These are phyloP conservation scores for Cercospora zeae-maydis DNA, from an alignment of 2,329 filamentous ascomycete genomes.

Conservation along the genomic window DNA sequence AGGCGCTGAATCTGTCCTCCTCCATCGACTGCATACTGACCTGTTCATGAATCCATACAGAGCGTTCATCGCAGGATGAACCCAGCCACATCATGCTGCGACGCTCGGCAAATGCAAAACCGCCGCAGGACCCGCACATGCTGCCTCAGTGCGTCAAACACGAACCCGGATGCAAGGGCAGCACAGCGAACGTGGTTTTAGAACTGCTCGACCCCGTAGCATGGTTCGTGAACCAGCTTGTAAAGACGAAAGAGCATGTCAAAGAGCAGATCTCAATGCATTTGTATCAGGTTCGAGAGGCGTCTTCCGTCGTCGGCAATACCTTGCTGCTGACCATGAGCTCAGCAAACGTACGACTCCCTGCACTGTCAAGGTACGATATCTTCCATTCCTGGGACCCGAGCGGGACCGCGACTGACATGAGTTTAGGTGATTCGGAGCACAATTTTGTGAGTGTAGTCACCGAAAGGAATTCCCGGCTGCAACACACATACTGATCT, in stretches of 20 bases:
- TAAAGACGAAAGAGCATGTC: background rate
- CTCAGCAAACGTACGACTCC: background rate
- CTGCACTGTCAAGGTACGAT: background rate
- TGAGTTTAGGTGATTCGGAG: background rate
- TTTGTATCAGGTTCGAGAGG: background rate
- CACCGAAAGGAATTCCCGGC: background rate
- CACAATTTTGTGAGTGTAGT: background rate
- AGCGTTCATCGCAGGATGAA: background rate
- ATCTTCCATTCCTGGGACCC: background rate
- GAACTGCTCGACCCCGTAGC: background rate
- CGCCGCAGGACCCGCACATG: background rate
- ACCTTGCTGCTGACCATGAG: background rate
- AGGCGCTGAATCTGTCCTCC: background rate
- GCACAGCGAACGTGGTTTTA: background rate
- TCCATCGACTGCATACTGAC: background rate
- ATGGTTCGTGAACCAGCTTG: background rate
- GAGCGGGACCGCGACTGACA: background rate
- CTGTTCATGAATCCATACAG: background rate
- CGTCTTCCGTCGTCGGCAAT: background rate
- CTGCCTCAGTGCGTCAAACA: constrained; percentile 1
- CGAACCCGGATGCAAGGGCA: background rate
- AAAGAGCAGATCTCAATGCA: background rate
- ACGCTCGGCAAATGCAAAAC: background rate
- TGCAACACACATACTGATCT: background rate
- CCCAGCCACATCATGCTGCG: background rate